Evolutionary conservation across 768 basidiomycete genomes (phyloP).

Genomic region (Mycena rebaudengoi): DNA sequence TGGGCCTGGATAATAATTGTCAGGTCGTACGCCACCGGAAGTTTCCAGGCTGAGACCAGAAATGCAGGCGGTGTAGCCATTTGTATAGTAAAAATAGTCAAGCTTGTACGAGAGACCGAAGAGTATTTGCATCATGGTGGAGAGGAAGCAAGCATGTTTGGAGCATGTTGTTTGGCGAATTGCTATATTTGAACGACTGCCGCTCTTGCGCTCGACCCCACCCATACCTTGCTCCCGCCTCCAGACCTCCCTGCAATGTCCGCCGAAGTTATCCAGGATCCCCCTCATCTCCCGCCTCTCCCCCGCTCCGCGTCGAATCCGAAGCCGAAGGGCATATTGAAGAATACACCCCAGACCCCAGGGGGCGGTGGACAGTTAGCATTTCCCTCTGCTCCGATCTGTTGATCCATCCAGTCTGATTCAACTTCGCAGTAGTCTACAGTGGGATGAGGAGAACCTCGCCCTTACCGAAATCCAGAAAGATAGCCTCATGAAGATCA

Average conservation of each 20-base stretch:
- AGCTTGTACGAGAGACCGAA: no score
- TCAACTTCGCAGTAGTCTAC: constrained; percentile 66
- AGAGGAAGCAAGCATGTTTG: no score
- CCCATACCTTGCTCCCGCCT: not conserved
- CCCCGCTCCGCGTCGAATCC: constrained; percentile 72
- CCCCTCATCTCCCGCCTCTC: constrained; percentile 54
- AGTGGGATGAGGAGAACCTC: constrained; percentile 96
- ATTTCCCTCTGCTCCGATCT: not conserved
- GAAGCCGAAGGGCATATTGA: constrained; percentile 89
- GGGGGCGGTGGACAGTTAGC: constrained; percentile 60
- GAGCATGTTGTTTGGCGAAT: constrained; percentile 1
- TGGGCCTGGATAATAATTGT: no score
- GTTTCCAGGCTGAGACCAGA: no score
- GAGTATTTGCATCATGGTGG: no score
- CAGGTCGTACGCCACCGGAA: no score
- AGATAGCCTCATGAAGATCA: constrained; percentile 98
- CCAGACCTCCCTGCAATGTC: constrained; percentile 28
- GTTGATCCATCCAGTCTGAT: constrained; percentile 12
- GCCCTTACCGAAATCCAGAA: constrained; percentile 93
- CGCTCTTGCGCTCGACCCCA: not conserved
- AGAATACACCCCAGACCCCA: constrained; percentile 72
- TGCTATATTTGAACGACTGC: constrained; percentile 16
- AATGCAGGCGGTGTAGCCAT: no score
- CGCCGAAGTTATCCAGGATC: constrained; percentile 50
- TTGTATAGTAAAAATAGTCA: no score